Base-by-base conservation (phyloP, 225 moss, liverwort and hornwort species). In the Takakia lepidozioides region DNA sequence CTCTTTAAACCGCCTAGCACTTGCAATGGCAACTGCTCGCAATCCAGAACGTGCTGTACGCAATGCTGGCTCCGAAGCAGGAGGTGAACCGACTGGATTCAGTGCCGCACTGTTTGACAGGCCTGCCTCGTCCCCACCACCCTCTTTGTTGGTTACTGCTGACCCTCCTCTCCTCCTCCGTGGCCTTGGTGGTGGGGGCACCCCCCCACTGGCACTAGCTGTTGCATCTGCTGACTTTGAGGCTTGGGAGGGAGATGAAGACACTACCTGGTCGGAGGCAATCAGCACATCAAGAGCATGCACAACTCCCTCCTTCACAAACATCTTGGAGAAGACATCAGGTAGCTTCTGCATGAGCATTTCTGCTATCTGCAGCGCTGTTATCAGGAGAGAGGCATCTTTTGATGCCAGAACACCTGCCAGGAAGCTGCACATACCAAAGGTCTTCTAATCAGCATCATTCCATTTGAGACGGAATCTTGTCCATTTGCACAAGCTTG, bases 261-360 rank as follows among this genome's bases (percentile, higher is more conserved):
- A 38, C 62, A 77, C 66, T 2, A 46, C 32, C 52, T 66, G 75
- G 61, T 87, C 98, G 25, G 83, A 87, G 36, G 87, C 83, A 55
- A 91, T 76, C 47, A 98, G 71, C 20, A 74, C 61, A 72, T 98
- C 98, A 59, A 98, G 80, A 29, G 98, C 98, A 66, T 98, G 98
- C 46, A 98, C 98, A 32, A 98, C 98, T 27, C 95, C 98, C 76
- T 98, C 98, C 62, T 98, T 98, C 32, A 98, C 91, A 55, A 98
- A 98, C 74, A 91, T 71, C 72, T 70, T 98, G 52, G 69, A 45
- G 42, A 87, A 98, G 19, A 98, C 75, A 46, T 87, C 87, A 51
- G 77, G 80, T 25, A 91, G 61, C 74, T 98, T 98, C 81, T 87
- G 91, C 98, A 98, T 87, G 34, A 98, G 76, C 98, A 85, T 87